Evolutionary conservation across 2,329 filamentous ascomycete genomes (phyloP).

Genomic region (Stenocarpella maydis): DNA sequence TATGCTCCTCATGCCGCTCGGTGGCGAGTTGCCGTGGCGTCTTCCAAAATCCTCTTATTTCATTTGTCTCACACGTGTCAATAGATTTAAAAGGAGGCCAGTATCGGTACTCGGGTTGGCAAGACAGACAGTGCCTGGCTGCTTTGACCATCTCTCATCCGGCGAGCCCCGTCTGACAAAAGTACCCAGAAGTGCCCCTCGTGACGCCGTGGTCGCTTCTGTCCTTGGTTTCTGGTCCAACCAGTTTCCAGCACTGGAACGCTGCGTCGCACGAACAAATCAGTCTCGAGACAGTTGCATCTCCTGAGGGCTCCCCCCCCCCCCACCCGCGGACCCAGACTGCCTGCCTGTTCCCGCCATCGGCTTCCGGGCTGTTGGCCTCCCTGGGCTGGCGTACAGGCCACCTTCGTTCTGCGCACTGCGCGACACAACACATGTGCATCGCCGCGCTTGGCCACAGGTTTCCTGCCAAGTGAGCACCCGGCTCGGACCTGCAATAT

Average conservation of each 20-base stretch:
- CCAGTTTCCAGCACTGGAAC: constrained; percentile 2
- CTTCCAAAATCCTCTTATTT: constrained; percentile 11
- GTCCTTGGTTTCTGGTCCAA: constrained; percentile 23
- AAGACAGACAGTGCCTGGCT: constrained; percentile 14
- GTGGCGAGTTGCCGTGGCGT: background rate
- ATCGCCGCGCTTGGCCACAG: constrained; percentile 38
- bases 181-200: background rate
- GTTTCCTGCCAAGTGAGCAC: constrained; percentile 40
- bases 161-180: constrained; percentile 23
- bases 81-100: background rate
- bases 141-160: background rate
- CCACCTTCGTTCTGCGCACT: constrained; percentile 23
- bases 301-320: constrained; percentile 4
- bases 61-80: constrained; percentile 32
- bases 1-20: background rate
- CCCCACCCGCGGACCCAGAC: background rate
- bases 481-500: constrained; percentile 11
- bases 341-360: constrained; percentile 28
- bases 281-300: constrained; percentile 29
- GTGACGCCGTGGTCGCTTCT: constrained; percentile 32
- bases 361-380: constrained; percentile 26
- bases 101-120: background rate
- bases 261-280: constrained; percentile 29
- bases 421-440: constrained; percentile 35
- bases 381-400: background rate